Base-by-base conservation (phyloP, 352 stramenopile genomes). In the Labyrinthula sp. region DNA sequence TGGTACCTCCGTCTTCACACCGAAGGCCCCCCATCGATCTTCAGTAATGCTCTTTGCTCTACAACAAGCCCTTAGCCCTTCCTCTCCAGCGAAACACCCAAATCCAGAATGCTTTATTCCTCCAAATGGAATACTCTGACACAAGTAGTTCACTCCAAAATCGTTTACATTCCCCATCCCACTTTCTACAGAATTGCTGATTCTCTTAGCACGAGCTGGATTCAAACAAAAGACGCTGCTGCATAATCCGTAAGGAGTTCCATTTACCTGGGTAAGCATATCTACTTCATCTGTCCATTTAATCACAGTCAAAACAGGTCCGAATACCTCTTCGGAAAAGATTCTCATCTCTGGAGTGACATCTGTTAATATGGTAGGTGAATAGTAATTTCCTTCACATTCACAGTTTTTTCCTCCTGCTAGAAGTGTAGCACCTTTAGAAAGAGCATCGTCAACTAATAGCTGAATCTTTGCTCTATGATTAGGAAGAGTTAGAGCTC, bases 81-180 rank as follows among this genome's bases (percentile, higher is more conserved):
- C 77, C 21, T 69, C 69, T n/a, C 77, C 77, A 36, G 72, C 75
- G 61, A 89, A 89, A 20, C 72, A 56, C 31, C 66, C 74, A 65
- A 81, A 87, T n/a, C 76, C 76, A 40, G 61, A 76, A 38, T 79
- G 66, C 54, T 81, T 81, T 18, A 77, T 66, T 6, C 76, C 76
- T 45, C 76, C 76, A 50, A 88, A 88, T 18, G 76, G 76, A 14
- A 88, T 61, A n/a, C 59, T 63, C 61, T 87, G 75, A 28, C 76
- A 72, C 35, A 88, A 54, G 50, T 88, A 88, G 54, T 80, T 83
- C 22, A 75, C 71, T 7, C 65, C 75, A 56, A 83, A 82, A 60
- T 88, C 76, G 57, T 88, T 88, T 39, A 80, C 59, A 31, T 70
- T 79, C 18, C 71, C 68, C 74, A 85, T 85, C 33, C 76, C 76